Base-by-base conservation (phyloP, 495 filamentous ascomycete species). In the Sporormia fimetaria region DNA sequence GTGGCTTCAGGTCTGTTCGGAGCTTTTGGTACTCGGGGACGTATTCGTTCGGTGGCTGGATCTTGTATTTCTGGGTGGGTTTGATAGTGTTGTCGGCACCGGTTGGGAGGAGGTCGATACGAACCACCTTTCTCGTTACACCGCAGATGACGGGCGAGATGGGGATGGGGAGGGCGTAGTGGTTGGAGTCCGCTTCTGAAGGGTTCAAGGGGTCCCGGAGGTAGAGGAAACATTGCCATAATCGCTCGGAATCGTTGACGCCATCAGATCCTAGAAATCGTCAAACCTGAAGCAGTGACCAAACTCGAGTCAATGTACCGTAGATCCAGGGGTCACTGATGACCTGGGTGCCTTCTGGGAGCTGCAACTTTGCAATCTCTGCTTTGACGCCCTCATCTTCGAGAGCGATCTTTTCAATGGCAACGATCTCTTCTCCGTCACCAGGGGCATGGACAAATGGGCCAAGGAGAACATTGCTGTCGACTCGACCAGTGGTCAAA, bases 141-240 rank as follows among this genome's bases (percentile, higher is more conserved):
- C 71, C 73, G 51, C 77, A 74, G 27, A 93, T 66, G 14, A 90
- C 81, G 0, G 85, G 83, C 4, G 79, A 86, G 49, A 90, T 80
- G 23, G 76, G 69, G 34, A 86, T 69, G 0, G 85, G 85, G 23
- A 82, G 69, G 0, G 82, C 75, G 57, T 93, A 93, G 49, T 88
- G 80, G 54, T 87, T 87, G 32, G 69, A 73, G 46, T 83, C 79
- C 9, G 60, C 55, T 53, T 80, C 74, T 5, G 56, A 44, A 2
- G 69, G 44, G 47, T 76, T 73, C 10, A 57, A 52, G 4, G 76
- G 71, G 42, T 79, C 73, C 15, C 71, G 61, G 51, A 78, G 64
- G 57, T 83, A 83, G 8, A 83, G 63, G 55, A 76, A 81, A 57
- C 73, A 76, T 48, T 82, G 77, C 48, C 69, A 75, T 55, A 75